phyloP scores from a whole-genome alignment of 208 protist genomes.

The Porcisia deanei region DNA sequence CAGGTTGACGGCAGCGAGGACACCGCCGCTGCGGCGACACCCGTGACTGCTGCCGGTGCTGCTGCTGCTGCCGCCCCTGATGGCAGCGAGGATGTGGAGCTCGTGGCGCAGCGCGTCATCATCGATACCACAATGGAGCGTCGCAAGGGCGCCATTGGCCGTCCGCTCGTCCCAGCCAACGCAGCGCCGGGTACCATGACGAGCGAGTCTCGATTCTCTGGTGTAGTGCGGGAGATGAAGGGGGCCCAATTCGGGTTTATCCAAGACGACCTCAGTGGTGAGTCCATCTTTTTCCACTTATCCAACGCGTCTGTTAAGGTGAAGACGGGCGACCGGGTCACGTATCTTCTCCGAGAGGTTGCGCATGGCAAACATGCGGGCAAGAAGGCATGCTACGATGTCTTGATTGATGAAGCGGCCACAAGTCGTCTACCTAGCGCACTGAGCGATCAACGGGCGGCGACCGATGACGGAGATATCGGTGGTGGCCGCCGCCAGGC shows the following conservation, averaged over 20 bases:
- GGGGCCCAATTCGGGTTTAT: constrained; percentile 67
- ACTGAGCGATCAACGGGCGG: background rate
- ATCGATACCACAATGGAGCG: constrained; percentile 47
- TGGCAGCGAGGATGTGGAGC: background rate
- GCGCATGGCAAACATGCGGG: constrained; percentile 61
- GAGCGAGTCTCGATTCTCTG: constrained; percentile 37
- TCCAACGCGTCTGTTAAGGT: constrained; percentile 32
- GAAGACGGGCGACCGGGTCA: constrained; percentile 53
- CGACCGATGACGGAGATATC: background rate
- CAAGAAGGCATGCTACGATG: constrained; percentile 66
- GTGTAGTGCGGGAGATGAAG: constrained; percentile 56
- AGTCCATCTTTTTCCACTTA: constrained; percentile 83
- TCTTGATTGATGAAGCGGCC: constrained; percentile 17
- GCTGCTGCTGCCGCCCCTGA: constrained; percentile 7
- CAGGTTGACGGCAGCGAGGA: constrained; percentile 16
- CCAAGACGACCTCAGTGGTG: constrained; percentile 55
- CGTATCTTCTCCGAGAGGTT: constrained; percentile 63
- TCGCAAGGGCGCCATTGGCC: constrained; percentile 18
- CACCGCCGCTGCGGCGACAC: background rate
- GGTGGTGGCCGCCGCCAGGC: background rate
- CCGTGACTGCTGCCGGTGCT: background rate
- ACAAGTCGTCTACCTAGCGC: background rate
- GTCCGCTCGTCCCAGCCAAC: constrained; percentile 8
- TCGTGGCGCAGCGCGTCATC: constrained; percentile 38
- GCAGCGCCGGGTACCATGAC: constrained; percentile 22